Conservation (phyloP, 176 grass and related monocot genomes). For the Lolium perenne region DNA sequence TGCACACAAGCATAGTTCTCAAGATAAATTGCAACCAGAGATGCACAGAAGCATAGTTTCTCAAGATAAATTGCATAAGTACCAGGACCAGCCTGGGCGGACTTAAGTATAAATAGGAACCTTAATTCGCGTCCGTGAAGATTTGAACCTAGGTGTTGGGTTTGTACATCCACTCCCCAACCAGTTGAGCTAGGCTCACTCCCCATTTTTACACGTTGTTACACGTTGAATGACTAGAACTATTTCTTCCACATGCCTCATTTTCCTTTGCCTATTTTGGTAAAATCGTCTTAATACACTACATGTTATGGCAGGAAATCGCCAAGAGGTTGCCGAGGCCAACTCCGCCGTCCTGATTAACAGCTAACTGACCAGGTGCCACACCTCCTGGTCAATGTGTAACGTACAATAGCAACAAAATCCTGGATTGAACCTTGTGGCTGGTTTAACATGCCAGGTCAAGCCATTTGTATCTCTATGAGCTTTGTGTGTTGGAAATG, state of each 20-base stretch:
- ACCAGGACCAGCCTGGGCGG: too few relatives aligned
- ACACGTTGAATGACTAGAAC: neutral
- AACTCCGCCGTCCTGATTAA: conserved; percentile 35
- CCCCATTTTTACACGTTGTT: too few relatives aligned
- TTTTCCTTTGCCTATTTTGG: neutral
- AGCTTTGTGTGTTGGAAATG: conserved; percentile 6
- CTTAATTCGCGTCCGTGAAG: too few relatives aligned
- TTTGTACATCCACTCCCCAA: too few relatives aligned
- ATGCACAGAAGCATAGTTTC: too few relatives aligned
- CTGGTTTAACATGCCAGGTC: conserved; percentile 6
- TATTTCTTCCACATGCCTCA: too few relatives aligned
- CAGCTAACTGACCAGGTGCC: neutral
- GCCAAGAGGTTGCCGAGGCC: conserved; percentile 49
- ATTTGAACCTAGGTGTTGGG: too few relatives aligned
- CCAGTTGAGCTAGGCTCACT: too few relatives aligned
- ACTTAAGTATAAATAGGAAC: too few relatives aligned
- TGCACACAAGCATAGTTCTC: too few relatives aligned
- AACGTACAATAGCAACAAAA: conserved; percentile 32
- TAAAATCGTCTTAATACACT: conserved; percentile 7
- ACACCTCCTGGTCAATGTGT: conserved; percentile 29
- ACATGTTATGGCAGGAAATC: conserved; percentile 38
- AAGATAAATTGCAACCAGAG: too few relatives aligned
- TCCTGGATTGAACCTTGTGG: neutral
- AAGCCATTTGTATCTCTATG: conserved; percentile 16
- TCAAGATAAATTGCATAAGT: too few relatives aligned